These are phyloP conservation scores for Phtheirospermum japonicum DNA, from an alignment of 257 asterid genomes.

Conservation along the genomic window DNA sequence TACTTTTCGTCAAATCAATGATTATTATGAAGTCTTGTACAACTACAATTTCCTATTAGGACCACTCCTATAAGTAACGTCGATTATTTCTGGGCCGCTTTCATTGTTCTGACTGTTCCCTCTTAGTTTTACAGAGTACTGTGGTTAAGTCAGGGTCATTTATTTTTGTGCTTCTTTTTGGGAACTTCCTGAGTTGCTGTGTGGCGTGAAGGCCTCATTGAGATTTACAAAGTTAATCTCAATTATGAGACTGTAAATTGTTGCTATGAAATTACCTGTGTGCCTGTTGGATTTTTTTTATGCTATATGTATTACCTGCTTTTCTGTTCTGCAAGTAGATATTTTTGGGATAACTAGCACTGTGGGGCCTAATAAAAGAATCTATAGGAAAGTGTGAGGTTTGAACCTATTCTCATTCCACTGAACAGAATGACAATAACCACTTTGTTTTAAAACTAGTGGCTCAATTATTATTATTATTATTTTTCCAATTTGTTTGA, in stretches of 20 bases:
- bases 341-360: neutral
- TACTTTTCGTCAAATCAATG: constrained; percentile 1
- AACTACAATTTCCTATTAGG: neutral
- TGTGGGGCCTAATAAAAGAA: neutral
- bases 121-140: neutral
- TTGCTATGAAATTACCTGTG: neutral
- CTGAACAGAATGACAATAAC: neutral
- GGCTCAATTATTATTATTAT: neutral
- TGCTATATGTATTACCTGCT: neutral
- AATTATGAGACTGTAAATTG: neutral
- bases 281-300: neutral
- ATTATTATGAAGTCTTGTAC: constrained; percentile 2
- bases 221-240: neutral
- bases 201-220: neutral
- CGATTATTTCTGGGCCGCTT: constrained; percentile 6
- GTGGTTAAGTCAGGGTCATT: neutral
- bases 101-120: constrained; percentile 4
- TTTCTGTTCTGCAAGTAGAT: constrained; percentile 8
- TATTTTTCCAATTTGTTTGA: no score
- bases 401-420: constrained; percentile 7
- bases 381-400: neutral
- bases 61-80: constrained; percentile 6
- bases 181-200: neutral
- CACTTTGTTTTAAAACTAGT: neutral
- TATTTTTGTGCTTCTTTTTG: neutral